Base-by-base conservation (phyloP, 2,329 filamentous ascomycete genomes). In the Fusarium hostae region DNA sequence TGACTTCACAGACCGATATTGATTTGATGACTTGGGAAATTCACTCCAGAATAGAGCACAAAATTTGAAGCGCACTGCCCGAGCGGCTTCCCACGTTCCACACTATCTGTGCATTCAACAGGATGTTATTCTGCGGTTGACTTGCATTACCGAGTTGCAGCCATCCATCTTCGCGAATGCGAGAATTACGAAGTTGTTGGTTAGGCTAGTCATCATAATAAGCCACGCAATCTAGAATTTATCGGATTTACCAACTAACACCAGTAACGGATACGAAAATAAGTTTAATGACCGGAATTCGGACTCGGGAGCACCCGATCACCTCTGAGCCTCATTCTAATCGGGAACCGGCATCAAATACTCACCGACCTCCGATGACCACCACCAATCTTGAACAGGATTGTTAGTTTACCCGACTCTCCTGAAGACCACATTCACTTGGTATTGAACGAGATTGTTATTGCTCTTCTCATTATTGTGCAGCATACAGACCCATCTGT, bases 331-430 rank as follows among this genome's bases (percentile, higher is more conserved):
- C 40, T 62, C 41, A 66, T 24, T 32, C 32, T 40, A 26, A 37
- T 52, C 48, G 70, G 66, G 26, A 34, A 59, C 60, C 69, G 69
- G 69, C 45, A 24, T 20, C 9, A 32, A 28, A 56, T 35, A 20
- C 2, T 34, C 22, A n/a, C 69, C 69, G 69, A 63, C 41, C 20
- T 44, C 69, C 69, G 69, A 39, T 41, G 18, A 34, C n/a, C 24
- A 39, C 18, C 22, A 26, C 22, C 15, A 34, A 24, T 22, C 35
- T 22, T 43, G 55, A 32, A 4, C 22, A 41, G 34, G 40, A n/a
- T 39, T 35, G 54, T 48, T 44, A 47, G 43, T 34, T 43, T 32
- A 37, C 41, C 43, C 51, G 34, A 41, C 16, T 47, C 24, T 34
- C 39, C 37, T 26, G 16, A 41, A 24, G 18, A 20, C 22, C n/a